Conservation (phyloP, 176 grass and related monocot species). For the Bromus sterilis region DNA sequence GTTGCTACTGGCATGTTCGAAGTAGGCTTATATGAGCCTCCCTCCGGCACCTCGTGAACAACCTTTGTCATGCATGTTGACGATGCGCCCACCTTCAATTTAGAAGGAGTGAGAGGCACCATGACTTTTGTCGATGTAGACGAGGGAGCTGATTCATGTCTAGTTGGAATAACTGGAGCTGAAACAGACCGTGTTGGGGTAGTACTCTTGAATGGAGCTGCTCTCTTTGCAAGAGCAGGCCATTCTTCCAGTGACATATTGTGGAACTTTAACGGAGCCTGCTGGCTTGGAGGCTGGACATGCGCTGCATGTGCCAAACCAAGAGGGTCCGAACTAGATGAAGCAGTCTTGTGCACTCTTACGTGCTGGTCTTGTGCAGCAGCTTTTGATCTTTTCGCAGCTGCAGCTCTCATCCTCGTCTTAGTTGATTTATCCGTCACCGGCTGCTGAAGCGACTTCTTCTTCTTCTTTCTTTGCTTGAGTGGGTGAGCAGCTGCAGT, state of each 20-base stretch:
- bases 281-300: background rate
- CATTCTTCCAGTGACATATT: background rate
- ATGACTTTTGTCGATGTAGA: background rate
- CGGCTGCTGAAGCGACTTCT: background rate
- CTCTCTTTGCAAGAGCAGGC: background rate
- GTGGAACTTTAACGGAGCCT: background rate
- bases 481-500: background rate
- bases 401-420: background rate
- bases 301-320: background rate
- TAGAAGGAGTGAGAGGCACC: background rate
- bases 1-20: background rate
- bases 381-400: background rate
- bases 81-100: background rate
- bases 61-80: too few relatives aligned
- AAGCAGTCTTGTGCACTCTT: background rate
- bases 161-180: too few relatives aligned
- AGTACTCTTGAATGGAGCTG: background rate
- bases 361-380: background rate
- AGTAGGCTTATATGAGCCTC: background rate
- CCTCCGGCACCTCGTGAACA: background rate
- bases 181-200: background rate
- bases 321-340: background rate
- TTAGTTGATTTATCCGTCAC: background rate
- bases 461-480: background rate
- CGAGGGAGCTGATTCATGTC: background rate